These are phyloP conservation scores for Penicillium soppii DNA, from an alignment of 495 filamentous ascomycete genomes.

Conservation along the genomic window DNA sequence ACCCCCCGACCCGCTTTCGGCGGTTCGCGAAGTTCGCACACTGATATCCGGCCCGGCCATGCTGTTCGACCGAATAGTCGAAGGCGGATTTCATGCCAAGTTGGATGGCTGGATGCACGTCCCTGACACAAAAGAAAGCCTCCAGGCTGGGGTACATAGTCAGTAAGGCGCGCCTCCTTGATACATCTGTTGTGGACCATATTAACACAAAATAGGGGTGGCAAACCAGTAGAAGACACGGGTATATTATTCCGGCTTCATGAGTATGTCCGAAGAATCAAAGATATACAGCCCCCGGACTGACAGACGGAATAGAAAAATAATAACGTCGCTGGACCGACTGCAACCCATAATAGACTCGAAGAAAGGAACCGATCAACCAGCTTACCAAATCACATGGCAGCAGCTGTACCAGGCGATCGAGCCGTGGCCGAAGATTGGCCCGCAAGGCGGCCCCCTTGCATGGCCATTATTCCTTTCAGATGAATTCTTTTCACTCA, in stretches of 20 bases:
- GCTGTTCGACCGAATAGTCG: constrained; percentile 29
- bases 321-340: constrained; percentile 24
- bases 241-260: constrained; percentile 19
- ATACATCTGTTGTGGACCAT: neutral
- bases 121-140: constrained; percentile 14
- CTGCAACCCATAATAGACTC: constrained; percentile 23
- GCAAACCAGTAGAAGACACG: neutral
- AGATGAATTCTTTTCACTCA: constrained; percentile 24
- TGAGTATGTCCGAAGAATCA: constrained; percentile 12
- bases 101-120: constrained; percentile 27
- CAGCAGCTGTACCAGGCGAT: constrained; percentile 28
- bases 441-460: constrained; percentile 34
- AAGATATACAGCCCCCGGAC: neutral
- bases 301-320: constrained; percentile 7
- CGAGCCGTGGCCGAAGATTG: constrained; percentile 34
- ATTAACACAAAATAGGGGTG: constrained; percentile 6
- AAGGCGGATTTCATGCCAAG: constrained; percentile 21
- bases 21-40: constrained; percentile 35
- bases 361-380: constrained; percentile 2
- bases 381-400: constrained; percentile 27
- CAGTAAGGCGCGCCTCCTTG: constrained; percentile 5
- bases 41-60: constrained; percentile 36
- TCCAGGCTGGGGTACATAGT: constrained; percentile 15
- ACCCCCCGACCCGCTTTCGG: constrained; percentile 27
- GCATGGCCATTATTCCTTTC: constrained; percentile 37